A percentile compares a stretch with the other conserved stretches of the same genome.
Conservation (phyloP, 257 asterid species). For the Handroanthus guayacan region DNA sequence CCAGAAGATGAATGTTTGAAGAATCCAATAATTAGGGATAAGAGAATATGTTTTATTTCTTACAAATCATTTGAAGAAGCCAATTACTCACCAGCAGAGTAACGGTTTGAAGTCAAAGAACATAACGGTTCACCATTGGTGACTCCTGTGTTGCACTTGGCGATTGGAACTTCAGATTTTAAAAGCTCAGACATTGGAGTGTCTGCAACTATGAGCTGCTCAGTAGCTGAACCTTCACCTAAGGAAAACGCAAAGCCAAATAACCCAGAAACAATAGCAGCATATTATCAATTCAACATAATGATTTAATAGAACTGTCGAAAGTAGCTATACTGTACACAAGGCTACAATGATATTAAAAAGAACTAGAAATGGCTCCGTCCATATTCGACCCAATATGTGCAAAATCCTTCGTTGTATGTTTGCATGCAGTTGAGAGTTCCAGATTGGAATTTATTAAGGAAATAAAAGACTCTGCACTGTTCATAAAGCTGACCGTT, state of each 20-base stretch:
- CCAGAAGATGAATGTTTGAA: not conserved
- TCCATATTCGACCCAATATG: not conserved
- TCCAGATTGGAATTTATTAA: not conserved
- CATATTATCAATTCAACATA: not conserved
- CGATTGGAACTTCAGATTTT: constrained; percentile 40
- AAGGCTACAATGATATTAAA: not conserved
- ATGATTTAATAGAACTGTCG: not conserved
- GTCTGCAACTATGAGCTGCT: constrained; percentile 61
- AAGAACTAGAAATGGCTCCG: not conserved
- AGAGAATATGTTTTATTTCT: not conserved
- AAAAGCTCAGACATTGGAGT: constrained; percentile 67
- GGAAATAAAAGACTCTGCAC: too few relatives aligned
- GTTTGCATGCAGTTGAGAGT: not conserved
- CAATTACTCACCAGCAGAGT: constrained; percentile 51
- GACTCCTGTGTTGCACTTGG: constrained; percentile 42
- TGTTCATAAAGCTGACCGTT: too few relatives aligned
- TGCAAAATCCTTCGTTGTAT: not conserved
- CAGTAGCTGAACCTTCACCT: constrained; percentile 45
- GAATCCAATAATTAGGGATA: not conserved
- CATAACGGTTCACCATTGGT: constrained; percentile 29
- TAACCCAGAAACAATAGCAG: constrained; percentile 20
- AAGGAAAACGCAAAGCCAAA: constrained; percentile 25
- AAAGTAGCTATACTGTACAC: not conserved
- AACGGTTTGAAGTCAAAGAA: constrained; percentile 28
- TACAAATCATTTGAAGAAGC: not conserved